These are phyloP conservation scores for Tribonema minus DNA, from an alignment of 108 stramenopile genomes.

Conservation along the genomic window DNA sequence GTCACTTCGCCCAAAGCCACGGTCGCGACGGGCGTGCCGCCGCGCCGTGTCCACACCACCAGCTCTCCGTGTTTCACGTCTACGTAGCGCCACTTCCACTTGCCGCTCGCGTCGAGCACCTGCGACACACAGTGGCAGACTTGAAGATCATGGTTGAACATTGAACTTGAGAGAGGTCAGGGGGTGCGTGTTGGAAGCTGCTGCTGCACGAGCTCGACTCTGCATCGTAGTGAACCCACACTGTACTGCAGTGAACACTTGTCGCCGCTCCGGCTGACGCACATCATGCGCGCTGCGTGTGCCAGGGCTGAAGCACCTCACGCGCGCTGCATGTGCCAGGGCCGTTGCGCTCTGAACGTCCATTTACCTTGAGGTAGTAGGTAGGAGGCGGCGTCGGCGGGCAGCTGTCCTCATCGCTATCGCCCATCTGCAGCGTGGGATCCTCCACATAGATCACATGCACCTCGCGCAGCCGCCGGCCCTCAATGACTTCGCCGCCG, in stretches of 20 bases:
- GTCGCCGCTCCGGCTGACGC: neutral
- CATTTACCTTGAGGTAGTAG: constrained; percentile 26
- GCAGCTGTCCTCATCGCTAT: constrained; percentile 13
- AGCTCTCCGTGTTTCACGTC: constrained; percentile 12
- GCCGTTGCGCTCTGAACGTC: neutral
- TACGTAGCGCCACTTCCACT: constrained; percentile 31
- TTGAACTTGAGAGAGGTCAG: neutral
- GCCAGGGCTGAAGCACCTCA: neutral
- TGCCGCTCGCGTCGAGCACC: neutral
- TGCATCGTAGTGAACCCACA: neutral
- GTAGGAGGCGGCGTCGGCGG: constrained; percentile 26
- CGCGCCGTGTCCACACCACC: constrained; percentile 17
- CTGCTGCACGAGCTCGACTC: neutral
- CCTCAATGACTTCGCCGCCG: constrained; percentile 9
- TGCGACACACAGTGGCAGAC: neutral
- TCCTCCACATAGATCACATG: constrained; percentile 18
- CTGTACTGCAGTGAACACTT: neutral
- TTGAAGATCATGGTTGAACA: neutral
- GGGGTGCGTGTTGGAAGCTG: neutral
- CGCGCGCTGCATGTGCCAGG: neutral
- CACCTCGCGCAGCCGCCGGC: constrained; percentile 16
- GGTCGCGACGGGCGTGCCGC: too few relatives aligned
- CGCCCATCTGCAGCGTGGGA: constrained; percentile 8
- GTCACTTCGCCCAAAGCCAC: too few relatives aligned
- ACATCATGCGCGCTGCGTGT: neutral